A percentile compares a stretch with the other conserved stretches of the same genome.
Conservation (phyloP, 1,284 basidiomycete genomes). For the Porogramme epimiltina region DNA sequence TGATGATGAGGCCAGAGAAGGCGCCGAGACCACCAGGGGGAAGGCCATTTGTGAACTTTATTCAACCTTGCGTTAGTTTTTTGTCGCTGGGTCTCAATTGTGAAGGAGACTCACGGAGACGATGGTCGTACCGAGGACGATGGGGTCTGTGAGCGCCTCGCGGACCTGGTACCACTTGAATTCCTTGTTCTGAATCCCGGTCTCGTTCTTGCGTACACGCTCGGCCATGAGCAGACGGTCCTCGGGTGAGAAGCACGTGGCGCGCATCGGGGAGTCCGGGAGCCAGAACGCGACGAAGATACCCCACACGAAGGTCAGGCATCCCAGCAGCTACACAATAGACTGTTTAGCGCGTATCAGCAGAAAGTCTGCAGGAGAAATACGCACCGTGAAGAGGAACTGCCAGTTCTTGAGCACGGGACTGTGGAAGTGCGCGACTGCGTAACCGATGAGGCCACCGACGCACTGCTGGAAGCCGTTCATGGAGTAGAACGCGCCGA, state of each 20-base stretch:
- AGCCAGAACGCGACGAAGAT: slow-evolving; percentile 53
- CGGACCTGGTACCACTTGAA: slow-evolving; percentile 41
- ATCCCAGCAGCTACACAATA: slow-evolving; percentile 42
- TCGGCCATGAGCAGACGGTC: slow-evolving; percentile 55
- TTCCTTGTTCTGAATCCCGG: slow-evolving; percentile 54
- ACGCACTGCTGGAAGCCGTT: slow-evolving; percentile 56
- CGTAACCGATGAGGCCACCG: slow-evolving; percentile 53
- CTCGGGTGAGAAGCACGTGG: slow-evolving; percentile 48
- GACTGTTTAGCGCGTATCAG: background rate
- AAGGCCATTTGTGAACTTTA: slow-evolving; percentile 54
- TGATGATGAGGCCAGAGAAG: slow-evolving; percentile 54
- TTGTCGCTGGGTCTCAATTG: no score
- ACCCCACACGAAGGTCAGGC: slow-evolving; percentile 49
- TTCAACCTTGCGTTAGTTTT: no score
- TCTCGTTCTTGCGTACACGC: slow-evolving; percentile 56
- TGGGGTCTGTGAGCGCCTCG: slow-evolving; percentile 51
- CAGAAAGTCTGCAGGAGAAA: background rate
- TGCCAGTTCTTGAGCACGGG: slow-evolving; percentile 53
- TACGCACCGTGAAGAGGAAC: slow-evolving; percentile 47
- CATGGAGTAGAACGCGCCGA: slow-evolving; percentile 52
- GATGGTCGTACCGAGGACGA: slow-evolving; percentile 39
- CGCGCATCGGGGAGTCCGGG: slow-evolving; percentile 52
- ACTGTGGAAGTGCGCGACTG: slow-evolving; percentile 46
- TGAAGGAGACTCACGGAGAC: slow-evolving; percentile 19
- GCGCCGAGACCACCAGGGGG: slow-evolving; percentile 55